These are phyloP conservation scores for Puccinellia tenuiflora DNA, from an alignment of 176 grass and related monocot species.

Conservation along the genomic window DNA sequence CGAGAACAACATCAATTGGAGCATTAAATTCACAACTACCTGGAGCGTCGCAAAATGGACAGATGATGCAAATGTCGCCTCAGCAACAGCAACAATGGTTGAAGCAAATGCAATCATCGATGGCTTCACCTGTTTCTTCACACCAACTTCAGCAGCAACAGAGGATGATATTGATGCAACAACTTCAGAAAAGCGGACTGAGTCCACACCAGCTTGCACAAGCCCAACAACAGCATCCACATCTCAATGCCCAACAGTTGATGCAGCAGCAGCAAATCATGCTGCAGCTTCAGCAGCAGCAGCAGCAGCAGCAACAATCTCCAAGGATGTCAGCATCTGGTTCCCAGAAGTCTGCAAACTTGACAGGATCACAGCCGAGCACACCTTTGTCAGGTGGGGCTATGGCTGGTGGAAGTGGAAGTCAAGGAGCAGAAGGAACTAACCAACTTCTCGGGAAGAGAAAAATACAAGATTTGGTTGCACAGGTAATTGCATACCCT, in stretches of 20 bases:
- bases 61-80: conserved; percentile 57
- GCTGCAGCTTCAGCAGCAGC: conserved; percentile 55
- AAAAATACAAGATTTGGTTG: conserved; percentile 93
- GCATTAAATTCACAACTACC: conserved; percentile 67
- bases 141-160: conserved; percentile 76
- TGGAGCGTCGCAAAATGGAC: conserved; percentile 73
- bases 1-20: conserved; percentile 56
- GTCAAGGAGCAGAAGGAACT: conserved; percentile 64
- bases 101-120: conserved; percentile 69
- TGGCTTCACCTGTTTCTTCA: conserved; percentile 44
- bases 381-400: conserved; percentile 51
- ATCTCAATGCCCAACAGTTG: conserved; percentile 41
- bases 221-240: conserved; percentile 62
- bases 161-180: conserved; percentile 51
- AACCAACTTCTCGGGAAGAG: conserved; percentile 84
- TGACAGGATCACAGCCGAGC: conserved; percentile 66
- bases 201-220: conserved; percentile 60
- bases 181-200: conserved; percentile 58
- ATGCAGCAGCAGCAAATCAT: conserved; percentile 53
- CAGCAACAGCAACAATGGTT: conserved; percentile 74
- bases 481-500: conserved; percentile 52
- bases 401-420: conserved; percentile 58
- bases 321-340: conserved; percentile 59
- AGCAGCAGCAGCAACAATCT: conserved; percentile 73
- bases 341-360: conserved; percentile 60